These are phyloP conservation scores for Geosiphon pyriformis DNA, from an alignment of 192 early-diverging fungal species.

Conservation along the genomic window DNA sequence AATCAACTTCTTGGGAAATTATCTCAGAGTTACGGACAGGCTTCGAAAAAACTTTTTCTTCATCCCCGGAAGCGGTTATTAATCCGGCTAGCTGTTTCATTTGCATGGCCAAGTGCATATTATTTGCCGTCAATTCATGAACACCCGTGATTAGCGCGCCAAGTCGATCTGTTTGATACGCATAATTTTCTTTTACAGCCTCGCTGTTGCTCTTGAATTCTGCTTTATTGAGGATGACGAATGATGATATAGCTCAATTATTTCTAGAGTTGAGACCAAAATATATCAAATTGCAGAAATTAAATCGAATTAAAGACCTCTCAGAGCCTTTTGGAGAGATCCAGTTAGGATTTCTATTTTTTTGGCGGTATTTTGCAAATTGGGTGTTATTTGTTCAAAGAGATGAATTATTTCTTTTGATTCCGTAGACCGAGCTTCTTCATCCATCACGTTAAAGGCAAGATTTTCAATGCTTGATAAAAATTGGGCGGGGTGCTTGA, in stretches of 20 bases:
- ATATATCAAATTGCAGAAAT: not conserved
- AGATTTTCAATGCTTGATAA: slow-evolving; percentile 4
- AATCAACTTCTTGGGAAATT: not conserved
- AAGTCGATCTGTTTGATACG: not conserved
- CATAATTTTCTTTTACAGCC: not conserved
- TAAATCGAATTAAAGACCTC: not conserved
- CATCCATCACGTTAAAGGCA: slow-evolving; percentile 1
- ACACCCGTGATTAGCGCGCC: not conserved
- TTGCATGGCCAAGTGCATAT: slow-evolving; percentile 7
- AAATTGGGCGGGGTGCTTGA: slow-evolving; percentile 2
- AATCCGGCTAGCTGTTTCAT: not conserved
- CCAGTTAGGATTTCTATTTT: not conserved
- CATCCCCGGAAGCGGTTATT: not conserved
- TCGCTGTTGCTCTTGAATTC: not conserved
- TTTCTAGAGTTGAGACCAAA: not conserved
- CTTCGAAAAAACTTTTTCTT: not conserved
- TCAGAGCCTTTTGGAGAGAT: not conserved
- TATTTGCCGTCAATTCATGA: slow-evolving; percentile 7
- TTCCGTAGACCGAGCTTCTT: not conserved
- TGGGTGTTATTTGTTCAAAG: not conserved
- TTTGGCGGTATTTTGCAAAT: not conserved
- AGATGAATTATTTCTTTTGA: not conserved
- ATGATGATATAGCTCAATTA: not conserved
- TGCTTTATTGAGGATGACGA: too few species aligned
- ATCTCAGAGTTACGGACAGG: not conserved